Evolutionary conservation across 805 yeast species (phyloP).

Genomic region (Vanderwaltozyma verrucispora): DNA sequence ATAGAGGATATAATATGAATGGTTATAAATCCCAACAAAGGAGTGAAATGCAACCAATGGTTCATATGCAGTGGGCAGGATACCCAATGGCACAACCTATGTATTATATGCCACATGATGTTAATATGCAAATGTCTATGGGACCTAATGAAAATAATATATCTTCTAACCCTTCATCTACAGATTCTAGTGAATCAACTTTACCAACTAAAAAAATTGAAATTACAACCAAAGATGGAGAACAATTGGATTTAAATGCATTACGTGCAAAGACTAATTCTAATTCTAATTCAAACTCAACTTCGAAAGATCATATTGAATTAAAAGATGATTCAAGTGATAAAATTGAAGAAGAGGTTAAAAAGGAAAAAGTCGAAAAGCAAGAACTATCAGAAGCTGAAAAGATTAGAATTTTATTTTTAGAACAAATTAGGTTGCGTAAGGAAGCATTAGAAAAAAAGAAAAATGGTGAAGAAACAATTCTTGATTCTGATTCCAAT

Average conservation of each 20-base stretch:
- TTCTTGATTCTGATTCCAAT: no score
- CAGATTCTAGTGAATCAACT: neutral
- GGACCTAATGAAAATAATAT: no score
- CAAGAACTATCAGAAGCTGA: slow-evolving; percentile 13
- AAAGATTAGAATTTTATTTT: slow-evolving; percentile 17
- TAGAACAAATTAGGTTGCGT: slow-evolving; percentile 23
- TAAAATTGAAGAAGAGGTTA: neutral
- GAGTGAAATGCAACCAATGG: slow-evolving; percentile 4
- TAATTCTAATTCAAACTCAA: slow-evolving; percentile 1
- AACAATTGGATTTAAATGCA: slow-evolving; percentile 14
- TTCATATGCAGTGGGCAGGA: slow-evolving; percentile 18
- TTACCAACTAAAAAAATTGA: slow-evolving; percentile 12
- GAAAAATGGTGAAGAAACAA: slow-evolving; percentile 12
- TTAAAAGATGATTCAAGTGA: neutral
- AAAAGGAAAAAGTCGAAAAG: neutral
- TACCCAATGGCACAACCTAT: slow-evolving; percentile 18
- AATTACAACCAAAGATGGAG: slow-evolving; percentile 19
- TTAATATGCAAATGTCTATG: neutral
- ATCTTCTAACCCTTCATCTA: neutral
- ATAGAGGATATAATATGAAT: neutral
- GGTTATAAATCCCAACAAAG: neutral
- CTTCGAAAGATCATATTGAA: no score
- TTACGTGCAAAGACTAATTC: neutral
- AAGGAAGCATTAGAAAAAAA: slow-evolving; percentile 23
- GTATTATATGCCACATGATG: slow-evolving; percentile 17